Base-by-base conservation (phyloP, 306 rosid species). In the Echinosophora koreensis region DNA sequence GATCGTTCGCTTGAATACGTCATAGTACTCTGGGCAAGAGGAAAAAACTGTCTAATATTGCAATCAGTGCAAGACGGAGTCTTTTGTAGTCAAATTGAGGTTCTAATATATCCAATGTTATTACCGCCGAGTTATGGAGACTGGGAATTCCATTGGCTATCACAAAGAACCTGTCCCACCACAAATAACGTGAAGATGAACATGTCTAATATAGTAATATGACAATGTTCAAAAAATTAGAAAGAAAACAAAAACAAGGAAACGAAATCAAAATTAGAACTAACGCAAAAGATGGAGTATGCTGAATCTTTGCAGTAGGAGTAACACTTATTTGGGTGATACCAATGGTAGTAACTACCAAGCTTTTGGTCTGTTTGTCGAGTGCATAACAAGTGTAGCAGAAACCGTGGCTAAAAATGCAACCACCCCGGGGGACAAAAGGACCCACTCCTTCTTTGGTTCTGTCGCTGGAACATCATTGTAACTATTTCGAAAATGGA, bases 211-310 rank as follows among this genome's bases (percentile, higher is more conserved):
- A 46, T 5, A 22, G n/a, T 32, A n/a, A 60, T 13, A 59, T 27
- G 14, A 17, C 32, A 61, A 41, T 67, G 41, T 70, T 37, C 22
- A 60, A 16, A 42, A 28, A 10, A 11, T 10, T 63, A 32, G 3
- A n/a, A 12, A 32, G 7, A 4, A 47, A 8, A 15, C 12, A 50
- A 74, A 69, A 47, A 2, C 0, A 46, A 15, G 62, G 6, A 32
- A 63, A 60, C 3, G 14, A 55, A 76, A 51, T 5, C 7, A 76
- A 13, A 58, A 59, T 50, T 32, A 14, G 76, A 62, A 84, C 90
- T 81, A 69, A 95, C 98, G 92, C 82, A 79, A 90, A 90, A 30
- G 97, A 95, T 12, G 97, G 98, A 66, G 83, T 92, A 55, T 95
- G 93, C 0, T 79, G 83, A 70, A 95, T 90, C 79, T 82, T 87